Conservation (phyloP, 768 basidiomycete genomes). For the Ramaria rubella region DNA sequence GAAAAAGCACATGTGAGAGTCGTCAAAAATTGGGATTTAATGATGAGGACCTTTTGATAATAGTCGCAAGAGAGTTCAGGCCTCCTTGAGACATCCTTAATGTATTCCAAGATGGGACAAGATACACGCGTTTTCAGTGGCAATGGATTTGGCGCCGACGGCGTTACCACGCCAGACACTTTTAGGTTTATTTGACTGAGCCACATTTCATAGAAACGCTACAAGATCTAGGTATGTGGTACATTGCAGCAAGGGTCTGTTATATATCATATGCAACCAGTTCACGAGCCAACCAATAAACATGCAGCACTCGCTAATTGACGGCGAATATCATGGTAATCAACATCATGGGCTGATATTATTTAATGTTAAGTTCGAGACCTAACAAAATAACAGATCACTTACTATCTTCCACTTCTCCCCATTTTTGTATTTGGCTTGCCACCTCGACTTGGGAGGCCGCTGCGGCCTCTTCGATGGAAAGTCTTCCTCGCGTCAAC, state of each 20-base stretch:
- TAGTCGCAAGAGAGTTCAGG: conserved; percentile 69
- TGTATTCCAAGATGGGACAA: background rate
- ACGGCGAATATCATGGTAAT: conserved; percentile 87
- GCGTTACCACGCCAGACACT: background rate
- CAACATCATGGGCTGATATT: conserved; percentile 97
- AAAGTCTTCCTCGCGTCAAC: conserved; percentile 67
- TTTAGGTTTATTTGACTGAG: background rate
- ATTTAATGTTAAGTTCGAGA: background rate
- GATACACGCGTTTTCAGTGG: conserved; percentile 7
- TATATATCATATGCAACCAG: background rate
- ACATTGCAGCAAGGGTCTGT: background rate
- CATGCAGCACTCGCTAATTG: conserved; percentile 78
- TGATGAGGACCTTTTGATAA: conserved; percentile 63
- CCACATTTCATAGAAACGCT: background rate
- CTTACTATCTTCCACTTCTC: conserved; percentile 99
- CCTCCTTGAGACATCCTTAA: conserved; percentile 38
- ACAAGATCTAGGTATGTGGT: background rate
- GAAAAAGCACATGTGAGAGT: conserved; percentile 12
- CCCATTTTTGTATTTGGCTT: conserved; percentile 96
- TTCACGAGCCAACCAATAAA: conserved; percentile 30
- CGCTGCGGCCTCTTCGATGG: conserved; percentile 76
- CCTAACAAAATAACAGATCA: conserved; percentile 13
- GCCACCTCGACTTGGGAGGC: conserved; percentile 89
- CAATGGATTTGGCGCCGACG: background rate
- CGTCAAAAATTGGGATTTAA: background rate